Conservation (phyloP, 2,329 filamentous ascomycete genomes). For the Trichothecium roseum region DNA sequence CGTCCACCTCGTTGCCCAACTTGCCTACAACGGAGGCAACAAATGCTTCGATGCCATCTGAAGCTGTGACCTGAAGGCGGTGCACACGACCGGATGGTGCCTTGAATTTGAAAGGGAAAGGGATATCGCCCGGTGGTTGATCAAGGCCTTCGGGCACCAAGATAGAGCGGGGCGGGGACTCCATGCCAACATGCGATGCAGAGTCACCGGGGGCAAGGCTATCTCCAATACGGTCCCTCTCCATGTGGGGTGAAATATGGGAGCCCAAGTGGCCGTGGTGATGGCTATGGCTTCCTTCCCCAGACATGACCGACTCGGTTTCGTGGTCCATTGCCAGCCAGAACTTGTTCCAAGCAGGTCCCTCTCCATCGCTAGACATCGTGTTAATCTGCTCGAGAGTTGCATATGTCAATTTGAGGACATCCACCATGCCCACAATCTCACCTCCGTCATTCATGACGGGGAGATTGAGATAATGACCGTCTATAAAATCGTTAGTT, state of each 20-base stretch:
- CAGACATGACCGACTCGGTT: conserved; percentile 92
- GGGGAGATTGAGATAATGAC: conserved; percentile 93
- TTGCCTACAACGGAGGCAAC: conserved; percentile 71
- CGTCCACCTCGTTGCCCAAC: conserved; percentile 71
- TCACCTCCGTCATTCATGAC: conserved; percentile 97
- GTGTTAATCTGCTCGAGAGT: conserved; percentile 97
- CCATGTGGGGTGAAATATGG: conserved; percentile 68
- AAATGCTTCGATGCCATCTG: conserved; percentile 71
- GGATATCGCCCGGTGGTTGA: conserved; percentile 55
- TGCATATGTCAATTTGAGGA: conserved; percentile 94
- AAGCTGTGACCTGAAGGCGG: conserved; percentile 73
- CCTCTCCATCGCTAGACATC: conserved; percentile 86
- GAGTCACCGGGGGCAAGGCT: conserved; percentile 90
- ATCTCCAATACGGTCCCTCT: conserved; percentile 62
- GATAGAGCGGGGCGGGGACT: conserved; percentile 62
- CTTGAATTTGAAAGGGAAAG: conserved; percentile 99
- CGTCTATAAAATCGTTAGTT: conserved; percentile 47
- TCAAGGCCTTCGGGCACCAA: conserved; percentile 36
- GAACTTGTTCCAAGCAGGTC: conserved; percentile 99
- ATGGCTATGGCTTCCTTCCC: conserved; percentile 65
- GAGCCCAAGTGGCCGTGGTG: conserved; percentile 53
- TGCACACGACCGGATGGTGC: conserved; percentile 91
- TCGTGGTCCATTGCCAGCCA: conserved; percentile 94
- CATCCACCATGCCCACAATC: conserved; percentile 99
- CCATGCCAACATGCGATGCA: conserved; percentile 79